A percentile compares a stretch with the other conserved stretches of the same genome.
phyloP scores from a whole-genome alignment of 2,329 filamentous ascomycete species.

The Colletotrichum tamarilloi region DNA sequence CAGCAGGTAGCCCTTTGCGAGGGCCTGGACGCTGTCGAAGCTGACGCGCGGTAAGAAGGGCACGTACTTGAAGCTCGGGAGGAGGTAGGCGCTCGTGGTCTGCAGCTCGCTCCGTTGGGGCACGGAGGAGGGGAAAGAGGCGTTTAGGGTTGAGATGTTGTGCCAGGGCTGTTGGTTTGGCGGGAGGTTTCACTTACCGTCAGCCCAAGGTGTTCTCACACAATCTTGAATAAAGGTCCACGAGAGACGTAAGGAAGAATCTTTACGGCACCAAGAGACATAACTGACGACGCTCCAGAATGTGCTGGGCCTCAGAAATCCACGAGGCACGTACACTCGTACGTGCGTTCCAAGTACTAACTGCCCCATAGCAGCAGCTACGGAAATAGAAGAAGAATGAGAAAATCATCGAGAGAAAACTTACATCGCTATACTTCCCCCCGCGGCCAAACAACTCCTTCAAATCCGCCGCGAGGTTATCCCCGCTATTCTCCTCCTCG shows the following conservation, averaged over 20 bases:
- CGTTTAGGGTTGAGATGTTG: conserved; percentile 80
- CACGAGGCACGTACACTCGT: neutral
- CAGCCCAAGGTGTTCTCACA: conserved; percentile 38
- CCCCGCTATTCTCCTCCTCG: conserved; percentile 79
- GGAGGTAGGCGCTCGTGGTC: conserved; percentile 76
- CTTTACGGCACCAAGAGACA: neutral
- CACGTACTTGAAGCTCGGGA: conserved; percentile 87
- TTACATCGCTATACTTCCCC: conserved; percentile 74
- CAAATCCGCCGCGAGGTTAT: conserved; percentile 77
- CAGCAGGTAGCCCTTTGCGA: conserved; percentile 74
- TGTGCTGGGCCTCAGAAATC: too few relatives aligned
- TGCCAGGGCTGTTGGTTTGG: conserved; percentile 78
- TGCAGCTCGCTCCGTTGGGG: conserved; percentile 56
- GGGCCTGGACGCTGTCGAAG: conserved; percentile 64
- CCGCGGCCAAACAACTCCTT: conserved; percentile 76
- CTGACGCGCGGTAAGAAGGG: conserved; percentile 74
- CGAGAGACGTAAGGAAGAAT: too few relatives aligned
- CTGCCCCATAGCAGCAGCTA: neutral
- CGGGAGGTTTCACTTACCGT: conserved; percentile 43
- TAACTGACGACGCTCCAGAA: neutral
- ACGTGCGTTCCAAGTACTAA: neutral
- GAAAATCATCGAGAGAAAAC: conserved; percentile 40
- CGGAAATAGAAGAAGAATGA: neutral
- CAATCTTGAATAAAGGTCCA: neutral
- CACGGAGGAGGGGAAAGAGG: conserved; percentile 75